These are phyloP conservation scores for Cinnamomum chago DNA, from an alignment of 164 flowering plant species.

Conservation along the genomic window DNA sequence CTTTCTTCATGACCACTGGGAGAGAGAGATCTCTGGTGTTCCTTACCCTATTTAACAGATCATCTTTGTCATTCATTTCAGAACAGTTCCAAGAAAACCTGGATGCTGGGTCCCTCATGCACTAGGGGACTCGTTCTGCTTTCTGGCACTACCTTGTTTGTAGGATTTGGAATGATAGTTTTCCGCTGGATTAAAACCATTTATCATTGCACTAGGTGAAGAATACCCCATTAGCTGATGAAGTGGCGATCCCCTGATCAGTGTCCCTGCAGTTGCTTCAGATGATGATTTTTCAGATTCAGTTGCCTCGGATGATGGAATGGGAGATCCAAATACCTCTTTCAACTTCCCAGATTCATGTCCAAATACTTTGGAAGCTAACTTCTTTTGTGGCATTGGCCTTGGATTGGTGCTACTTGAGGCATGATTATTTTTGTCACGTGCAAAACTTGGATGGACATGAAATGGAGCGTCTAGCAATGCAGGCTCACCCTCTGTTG, in stretches of 20 bases:
- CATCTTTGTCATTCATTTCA: constrained; percentile 28
- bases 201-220: constrained; percentile 44
- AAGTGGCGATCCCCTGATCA: constrained; percentile 38
- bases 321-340: background rate
- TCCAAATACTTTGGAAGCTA: no score
- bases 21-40: constrained; percentile 45
- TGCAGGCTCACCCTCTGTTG: constrained; percentile 36
- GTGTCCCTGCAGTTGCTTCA: background rate
- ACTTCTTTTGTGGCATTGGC: constrained; percentile 8
- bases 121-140: background rate
- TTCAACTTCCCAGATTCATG: background rate
- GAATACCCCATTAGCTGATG: constrained; percentile 74
- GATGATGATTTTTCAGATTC: background rate
- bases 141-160: background rate
- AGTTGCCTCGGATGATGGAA: background rate
- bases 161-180: background rate
- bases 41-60: constrained; percentile 14
- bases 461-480: constrained; percentile 10
- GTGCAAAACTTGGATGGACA: background rate
- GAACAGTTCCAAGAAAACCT: constrained; percentile 34
- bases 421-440: constrained; percentile 11
- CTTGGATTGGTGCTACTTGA: constrained; percentile 7
- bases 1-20: constrained; percentile 42
- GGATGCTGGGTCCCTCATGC: constrained; percentile 21
- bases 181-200: constrained; percentile 16